Conservation (phyloP, 129 eudicot genomes). For the Saussurea involucrata region DNA sequence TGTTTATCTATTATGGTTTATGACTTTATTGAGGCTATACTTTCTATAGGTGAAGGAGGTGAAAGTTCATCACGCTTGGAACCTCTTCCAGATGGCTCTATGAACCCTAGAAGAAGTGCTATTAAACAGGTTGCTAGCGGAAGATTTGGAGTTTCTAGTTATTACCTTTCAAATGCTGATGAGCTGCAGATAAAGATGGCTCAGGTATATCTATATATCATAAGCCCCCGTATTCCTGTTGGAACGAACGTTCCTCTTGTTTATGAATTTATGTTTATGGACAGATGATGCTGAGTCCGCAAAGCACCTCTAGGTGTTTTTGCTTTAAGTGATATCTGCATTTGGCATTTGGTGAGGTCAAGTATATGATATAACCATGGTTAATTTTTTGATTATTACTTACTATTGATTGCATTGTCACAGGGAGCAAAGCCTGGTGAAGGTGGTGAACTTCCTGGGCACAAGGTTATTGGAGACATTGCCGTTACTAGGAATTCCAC, state of each 20-base stretch:
- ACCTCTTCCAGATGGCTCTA: slow-evolving; percentile 95
- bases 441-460: slow-evolving; percentile 99
- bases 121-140: slow-evolving; percentile 99
- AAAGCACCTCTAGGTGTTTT: slow-evolving; percentile 62
- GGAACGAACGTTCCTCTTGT: slow-evolving; percentile 58
- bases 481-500: slow-evolving; percentile 94
- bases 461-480: slow-evolving; percentile 95
- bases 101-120: slow-evolving; percentile 87
- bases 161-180: slow-evolving; percentile 91
- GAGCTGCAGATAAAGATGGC: slow-evolving; percentile 99
- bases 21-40: not conserved
- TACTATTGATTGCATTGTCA: slow-evolving; percentile 2
- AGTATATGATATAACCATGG: slow-evolving; percentile 14
- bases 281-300: slow-evolving; percentile 54
- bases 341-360: slow-evolving; percentile 62
- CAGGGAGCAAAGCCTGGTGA: slow-evolving; percentile 99
- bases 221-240: slow-evolving; percentile 23
- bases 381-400: slow-evolving; percentile 9
- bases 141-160: slow-evolving; percentile 96
- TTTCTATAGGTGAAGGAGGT: slow-evolving; percentile 85
- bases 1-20: not conserved
- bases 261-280: slow-evolving; percentile 56
- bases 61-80: slow-evolving; percentile 97
- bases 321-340: slow-evolving; percentile 55
- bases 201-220: slow-evolving; percentile 52